Evolutionary conservation across 169 alveolate species (phyloP).

Genomic region (Eimeria praecox): DNA sequence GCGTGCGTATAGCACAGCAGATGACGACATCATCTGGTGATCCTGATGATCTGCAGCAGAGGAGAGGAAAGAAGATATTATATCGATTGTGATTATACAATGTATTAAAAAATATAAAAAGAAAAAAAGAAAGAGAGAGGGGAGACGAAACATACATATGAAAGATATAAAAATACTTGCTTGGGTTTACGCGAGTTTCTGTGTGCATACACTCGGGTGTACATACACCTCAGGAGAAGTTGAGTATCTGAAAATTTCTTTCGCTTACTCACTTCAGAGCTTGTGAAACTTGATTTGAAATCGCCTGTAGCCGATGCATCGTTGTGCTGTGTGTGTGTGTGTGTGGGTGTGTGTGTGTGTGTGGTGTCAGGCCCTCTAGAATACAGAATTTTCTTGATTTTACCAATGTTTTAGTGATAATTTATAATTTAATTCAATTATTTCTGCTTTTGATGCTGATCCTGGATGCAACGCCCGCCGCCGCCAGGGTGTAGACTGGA

Average conservation of each 20-base stretch:
- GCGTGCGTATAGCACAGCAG: slow-evolving; percentile 94
- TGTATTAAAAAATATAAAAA: too few species aligned
- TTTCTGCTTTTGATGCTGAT: background rate
- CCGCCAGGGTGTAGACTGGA: too few species aligned
- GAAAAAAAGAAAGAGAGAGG: background rate
- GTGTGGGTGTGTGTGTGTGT: too few species aligned
- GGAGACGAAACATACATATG: background rate
- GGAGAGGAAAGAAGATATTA: background rate
- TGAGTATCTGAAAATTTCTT: background rate
- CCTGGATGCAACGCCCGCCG: background rate
- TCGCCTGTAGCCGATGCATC: slow-evolving; percentile 61
- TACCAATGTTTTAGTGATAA: background rate
- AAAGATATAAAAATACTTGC: too few species aligned
- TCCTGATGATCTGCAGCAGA: background rate
- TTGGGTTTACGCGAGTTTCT: too few species aligned
- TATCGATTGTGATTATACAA: too few species aligned
- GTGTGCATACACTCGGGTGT: slow-evolving; percentile 31
- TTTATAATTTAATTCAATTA: background rate
- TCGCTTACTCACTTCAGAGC: background rate
- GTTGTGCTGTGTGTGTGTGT: background rate
- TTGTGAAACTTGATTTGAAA: background rate
- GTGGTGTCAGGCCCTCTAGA: background rate
- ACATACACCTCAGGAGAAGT: background rate
- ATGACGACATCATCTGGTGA: slow-evolving; percentile 92
- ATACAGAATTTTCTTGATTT: background rate